Conservation (phyloP, 768 basidiomycete species). For the Agaricus subrufescens region DNA sequence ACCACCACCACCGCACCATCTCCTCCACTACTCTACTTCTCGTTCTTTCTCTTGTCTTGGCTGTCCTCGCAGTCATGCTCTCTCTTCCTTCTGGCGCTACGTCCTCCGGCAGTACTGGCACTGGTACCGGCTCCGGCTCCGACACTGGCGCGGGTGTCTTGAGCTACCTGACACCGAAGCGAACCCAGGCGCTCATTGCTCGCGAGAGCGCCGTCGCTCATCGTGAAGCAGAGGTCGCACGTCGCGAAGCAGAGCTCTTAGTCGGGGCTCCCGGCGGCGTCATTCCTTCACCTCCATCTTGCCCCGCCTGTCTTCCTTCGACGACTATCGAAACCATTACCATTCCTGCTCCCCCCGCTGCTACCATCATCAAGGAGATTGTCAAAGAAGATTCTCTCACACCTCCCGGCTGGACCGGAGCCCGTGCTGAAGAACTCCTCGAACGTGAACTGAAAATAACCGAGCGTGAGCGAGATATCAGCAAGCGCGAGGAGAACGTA, state of each 20-base stretch:
- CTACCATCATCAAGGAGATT: constrained; percentile 86
- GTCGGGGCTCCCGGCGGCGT: constrained; percentile 83
- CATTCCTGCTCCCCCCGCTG: constrained; percentile 35
- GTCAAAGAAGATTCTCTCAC: constrained; percentile 77
- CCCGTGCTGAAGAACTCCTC: constrained; percentile 75
- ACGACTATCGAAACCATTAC: constrained; percentile 53
- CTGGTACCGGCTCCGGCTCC: neutral
- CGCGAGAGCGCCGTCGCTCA: constrained; percentile 76
- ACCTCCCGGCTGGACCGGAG: constrained; percentile 76
- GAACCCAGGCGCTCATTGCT: constrained; percentile 72
- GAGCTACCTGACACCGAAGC: constrained; percentile 77
- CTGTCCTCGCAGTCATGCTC: constrained; percentile 88
- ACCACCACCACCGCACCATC: constrained; percentile 80
- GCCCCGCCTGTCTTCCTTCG: constrained; percentile 53
- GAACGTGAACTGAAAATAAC: constrained; percentile 84
- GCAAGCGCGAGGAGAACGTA: constrained; percentile 79
- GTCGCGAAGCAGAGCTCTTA: constrained; percentile 82
- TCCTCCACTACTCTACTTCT: constrained; percentile 87
- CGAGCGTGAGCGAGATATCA: constrained; percentile 82
- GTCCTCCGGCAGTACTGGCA: constrained; percentile 25
- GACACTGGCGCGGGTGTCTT: constrained; percentile 41
- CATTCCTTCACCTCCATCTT: constrained; percentile 49
- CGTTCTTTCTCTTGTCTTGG: constrained; percentile 79
- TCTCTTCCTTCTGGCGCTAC: constrained; percentile 63
- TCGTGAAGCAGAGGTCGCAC: constrained; percentile 86